Conservation (phyloP, 1,284 basidiomycete genomes). For the Bondarzewia mesenterica region DNA sequence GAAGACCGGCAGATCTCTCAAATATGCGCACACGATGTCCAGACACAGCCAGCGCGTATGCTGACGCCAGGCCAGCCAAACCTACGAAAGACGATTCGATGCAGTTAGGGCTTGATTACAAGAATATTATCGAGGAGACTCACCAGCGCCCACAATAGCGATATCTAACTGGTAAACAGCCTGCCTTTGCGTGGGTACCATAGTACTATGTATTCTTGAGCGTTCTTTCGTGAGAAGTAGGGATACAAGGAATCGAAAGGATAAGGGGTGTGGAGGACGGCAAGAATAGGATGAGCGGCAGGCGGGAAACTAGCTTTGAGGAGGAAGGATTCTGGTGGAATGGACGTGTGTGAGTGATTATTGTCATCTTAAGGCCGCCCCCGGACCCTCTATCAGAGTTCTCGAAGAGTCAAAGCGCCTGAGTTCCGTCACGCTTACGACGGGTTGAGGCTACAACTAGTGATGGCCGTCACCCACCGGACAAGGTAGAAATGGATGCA, state of each 20-base stretch:
- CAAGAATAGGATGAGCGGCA: neutral
- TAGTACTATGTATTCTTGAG: neutral
- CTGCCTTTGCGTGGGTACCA: neutral
- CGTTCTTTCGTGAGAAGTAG: neutral
- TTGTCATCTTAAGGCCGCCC: neutral
- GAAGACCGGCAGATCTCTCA: slow-evolving; percentile 27
- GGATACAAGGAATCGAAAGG: neutral
- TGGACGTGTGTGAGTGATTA: neutral
- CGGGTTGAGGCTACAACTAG: neutral
- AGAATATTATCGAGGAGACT: neutral
- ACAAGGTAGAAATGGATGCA: neutral
- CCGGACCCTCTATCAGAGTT: neutral
- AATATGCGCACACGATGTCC: slow-evolving; percentile 47
- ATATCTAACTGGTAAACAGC: neutral
- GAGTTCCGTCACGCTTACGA: neutral
- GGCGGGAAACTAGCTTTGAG: neutral
- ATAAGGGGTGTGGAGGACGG: neutral
- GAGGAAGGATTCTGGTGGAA: neutral
- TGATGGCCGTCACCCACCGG: neutral
- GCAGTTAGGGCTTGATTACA: neutral
- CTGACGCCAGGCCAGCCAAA: slow-evolving; percentile 38
- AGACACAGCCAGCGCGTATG: slow-evolving; percentile 35
- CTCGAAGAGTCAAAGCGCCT: no score
- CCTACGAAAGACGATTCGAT: neutral
- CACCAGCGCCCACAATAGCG: neutral